Conservation (phyloP, 306 rosid species). For the Myrica gale region DNA sequence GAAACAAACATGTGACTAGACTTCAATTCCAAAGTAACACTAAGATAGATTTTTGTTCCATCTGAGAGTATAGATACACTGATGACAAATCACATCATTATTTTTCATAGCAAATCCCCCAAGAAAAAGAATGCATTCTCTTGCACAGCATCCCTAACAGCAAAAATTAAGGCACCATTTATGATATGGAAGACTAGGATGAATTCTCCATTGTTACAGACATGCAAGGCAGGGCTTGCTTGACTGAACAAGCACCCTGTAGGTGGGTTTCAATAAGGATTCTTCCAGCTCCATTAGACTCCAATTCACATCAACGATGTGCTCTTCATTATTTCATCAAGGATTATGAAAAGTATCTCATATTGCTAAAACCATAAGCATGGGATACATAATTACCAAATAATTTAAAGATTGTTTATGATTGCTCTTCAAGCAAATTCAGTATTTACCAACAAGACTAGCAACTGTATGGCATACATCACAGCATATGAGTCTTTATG, state of each 20-base stretch:
- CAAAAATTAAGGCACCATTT: neutral
- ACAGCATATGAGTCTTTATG: too few species aligned
- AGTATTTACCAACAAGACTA: neutral
- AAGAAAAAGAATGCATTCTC: neutral
- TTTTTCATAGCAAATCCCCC: neutral
- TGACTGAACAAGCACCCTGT: too few species aligned
- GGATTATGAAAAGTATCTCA: neutral
- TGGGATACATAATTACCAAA: neutral
- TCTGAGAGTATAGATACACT: neutral
- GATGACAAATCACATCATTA: neutral
- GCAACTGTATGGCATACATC: neutral
- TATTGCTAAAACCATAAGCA: neutral
- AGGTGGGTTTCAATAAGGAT: neutral
- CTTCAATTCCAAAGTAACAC: neutral
- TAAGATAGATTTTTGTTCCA: neutral
- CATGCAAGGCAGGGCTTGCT: too few species aligned
- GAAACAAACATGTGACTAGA: neutral
- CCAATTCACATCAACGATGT: neutral
- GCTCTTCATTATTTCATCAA: neutral
- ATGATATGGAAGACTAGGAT: neutral
- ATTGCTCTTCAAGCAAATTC: neutral
- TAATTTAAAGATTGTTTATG: neutral
- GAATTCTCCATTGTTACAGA: too few species aligned
- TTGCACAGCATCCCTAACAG: neutral
- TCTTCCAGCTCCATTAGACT: neutral